Evolutionary conservation across 2,329 filamentous ascomycete species (phyloP).

Genomic region (Aureobasidium sp.): DNA sequence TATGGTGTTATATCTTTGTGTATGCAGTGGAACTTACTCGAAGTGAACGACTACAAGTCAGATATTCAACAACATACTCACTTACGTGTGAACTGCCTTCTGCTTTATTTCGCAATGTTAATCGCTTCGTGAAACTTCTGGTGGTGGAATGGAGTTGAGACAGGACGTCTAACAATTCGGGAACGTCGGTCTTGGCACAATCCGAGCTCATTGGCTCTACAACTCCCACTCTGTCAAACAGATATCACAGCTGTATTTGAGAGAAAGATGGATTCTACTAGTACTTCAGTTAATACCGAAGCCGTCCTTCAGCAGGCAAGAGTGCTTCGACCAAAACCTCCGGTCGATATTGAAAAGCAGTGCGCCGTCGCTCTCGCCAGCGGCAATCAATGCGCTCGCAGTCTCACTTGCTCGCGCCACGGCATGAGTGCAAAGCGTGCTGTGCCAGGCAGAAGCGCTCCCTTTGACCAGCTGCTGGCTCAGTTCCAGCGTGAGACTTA

Average conservation of each 20-base stretch:
- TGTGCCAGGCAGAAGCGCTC: constrained; percentile 74
- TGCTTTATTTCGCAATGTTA: too few relatives aligned
- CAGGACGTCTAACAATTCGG: not conserved
- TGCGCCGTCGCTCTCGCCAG: constrained; percentile 80
- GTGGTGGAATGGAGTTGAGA: not conserved
- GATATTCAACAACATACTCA: too few relatives aligned
- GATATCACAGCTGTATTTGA: too few relatives aligned
- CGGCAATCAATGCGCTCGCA: constrained; percentile 76
- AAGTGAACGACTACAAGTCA: too few relatives aligned
- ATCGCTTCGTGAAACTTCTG: not conserved
- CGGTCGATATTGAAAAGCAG: constrained; percentile 86
- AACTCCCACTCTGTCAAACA: not conserved
- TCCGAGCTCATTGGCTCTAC: not conserved
- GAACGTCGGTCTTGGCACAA: not conserved
- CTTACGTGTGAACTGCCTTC: too few relatives aligned
- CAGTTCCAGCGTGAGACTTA: constrained; percentile 85
- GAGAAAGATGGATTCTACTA: not conserved
- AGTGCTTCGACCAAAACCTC: constrained; percentile 72
- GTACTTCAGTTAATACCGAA: not conserved
- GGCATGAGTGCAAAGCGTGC: constrained; percentile 85
- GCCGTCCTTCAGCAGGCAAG: constrained; percentile 41
- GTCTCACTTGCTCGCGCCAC: constrained; percentile 83
- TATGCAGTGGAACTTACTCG: too few relatives aligned
- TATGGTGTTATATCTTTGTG: too few relatives aligned
- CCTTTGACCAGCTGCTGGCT: constrained; percentile 76